Evolutionary conservation across 495 filamentous ascomycete species (phyloP).

Genomic region (Geopyxis carbonaria): DNA sequence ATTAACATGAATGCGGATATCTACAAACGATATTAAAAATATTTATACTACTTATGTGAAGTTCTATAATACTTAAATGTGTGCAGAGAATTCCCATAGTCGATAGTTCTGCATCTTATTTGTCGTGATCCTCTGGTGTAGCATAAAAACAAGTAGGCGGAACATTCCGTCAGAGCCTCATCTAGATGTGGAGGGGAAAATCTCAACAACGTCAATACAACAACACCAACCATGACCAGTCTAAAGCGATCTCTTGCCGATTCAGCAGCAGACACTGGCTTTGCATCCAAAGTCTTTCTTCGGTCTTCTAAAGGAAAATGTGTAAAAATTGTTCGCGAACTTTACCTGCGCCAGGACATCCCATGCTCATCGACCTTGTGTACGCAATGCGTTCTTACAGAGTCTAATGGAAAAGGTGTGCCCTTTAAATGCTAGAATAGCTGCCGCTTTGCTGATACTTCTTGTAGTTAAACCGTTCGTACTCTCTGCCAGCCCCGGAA

Average conservation of each 20-base stretch:
- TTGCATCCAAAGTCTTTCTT: slow-evolving; percentile 86
- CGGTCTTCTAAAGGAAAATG: slow-evolving; percentile 91
- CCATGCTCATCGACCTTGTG: slow-evolving; percentile 92
- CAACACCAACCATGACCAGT: slow-evolving; percentile 32
- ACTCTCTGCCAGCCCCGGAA: slow-evolving; percentile 71
- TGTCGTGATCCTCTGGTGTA: too few species aligned
- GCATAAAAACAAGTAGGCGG: too few species aligned
- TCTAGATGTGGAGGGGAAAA: too few species aligned
- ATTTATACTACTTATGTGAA: too few species aligned
- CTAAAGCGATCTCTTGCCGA: slow-evolving; percentile 75
- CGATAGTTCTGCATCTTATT: too few species aligned
- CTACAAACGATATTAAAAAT: too few species aligned
- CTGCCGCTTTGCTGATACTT: slow-evolving; percentile 1
- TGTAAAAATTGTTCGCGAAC: slow-evolving; percentile 91
- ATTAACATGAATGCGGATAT: too few species aligned
- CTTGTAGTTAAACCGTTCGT: slow-evolving; percentile 57
- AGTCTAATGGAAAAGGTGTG: slow-evolving; percentile 41
- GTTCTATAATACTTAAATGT: too few species aligned
- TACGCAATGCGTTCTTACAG: slow-evolving; percentile 46
- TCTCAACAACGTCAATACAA: too few species aligned
- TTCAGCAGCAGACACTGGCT: slow-evolving; percentile 64
- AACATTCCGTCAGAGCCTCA: too few species aligned
- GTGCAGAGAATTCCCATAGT: too few species aligned
- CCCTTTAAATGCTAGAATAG: too few species aligned
- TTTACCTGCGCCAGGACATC: slow-evolving; percentile 91